phyloP scores from a whole-genome alignment of 2,329 filamentous ascomycete genomes.

The Thermothelomyces thermophilus region DNA sequence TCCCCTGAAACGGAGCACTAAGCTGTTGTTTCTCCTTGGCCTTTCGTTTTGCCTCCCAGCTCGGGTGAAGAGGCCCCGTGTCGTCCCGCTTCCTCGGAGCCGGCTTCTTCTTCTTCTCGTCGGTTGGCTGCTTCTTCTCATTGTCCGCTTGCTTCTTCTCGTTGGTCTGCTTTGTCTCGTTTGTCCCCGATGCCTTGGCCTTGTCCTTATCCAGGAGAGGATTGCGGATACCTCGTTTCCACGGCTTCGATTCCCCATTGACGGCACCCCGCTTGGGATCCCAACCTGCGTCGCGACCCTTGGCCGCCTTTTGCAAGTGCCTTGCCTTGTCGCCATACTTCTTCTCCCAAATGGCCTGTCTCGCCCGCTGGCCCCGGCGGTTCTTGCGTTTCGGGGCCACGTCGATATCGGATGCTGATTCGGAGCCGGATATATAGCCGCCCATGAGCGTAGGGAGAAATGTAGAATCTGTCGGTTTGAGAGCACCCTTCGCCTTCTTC shows the following conservation, averaged over 20 bases:
- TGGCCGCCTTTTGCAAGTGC: constrained; percentile 41
- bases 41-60: constrained; percentile 58
- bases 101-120: constrained; percentile 17
- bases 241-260: constrained; percentile 42
- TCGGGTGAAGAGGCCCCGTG: constrained; percentile 51
- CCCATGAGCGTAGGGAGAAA: constrained; percentile 73
- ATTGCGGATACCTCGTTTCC: constrained; percentile 35
- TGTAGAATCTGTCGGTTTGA: constrained; percentile 39
- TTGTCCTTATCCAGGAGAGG: constrained; percentile 25
- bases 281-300: constrained; percentile 44
- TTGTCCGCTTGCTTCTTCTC: no score
- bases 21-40: constrained; percentile 49
- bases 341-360: constrained; percentile 72
- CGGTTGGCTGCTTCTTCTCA: no score
- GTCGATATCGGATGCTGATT: constrained; percentile 63
- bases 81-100: constrained; percentile 24
- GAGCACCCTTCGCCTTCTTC: constrained; percentile 18
- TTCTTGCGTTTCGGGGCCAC: constrained; percentile 60
- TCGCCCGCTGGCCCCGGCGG: constrained; percentile 67
- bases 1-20: constrained; percentile 47
- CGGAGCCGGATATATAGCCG: constrained; percentile 72
- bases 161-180: constrained; percentile 2
- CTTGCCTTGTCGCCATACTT: constrained; percentile 68
- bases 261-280: constrained; percentile 52
- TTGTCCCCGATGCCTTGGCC: constrained; percentile 11